Conservation (phyloP, 306 rosid genomes). For the Notholithocarpus densiflorus region DNA sequence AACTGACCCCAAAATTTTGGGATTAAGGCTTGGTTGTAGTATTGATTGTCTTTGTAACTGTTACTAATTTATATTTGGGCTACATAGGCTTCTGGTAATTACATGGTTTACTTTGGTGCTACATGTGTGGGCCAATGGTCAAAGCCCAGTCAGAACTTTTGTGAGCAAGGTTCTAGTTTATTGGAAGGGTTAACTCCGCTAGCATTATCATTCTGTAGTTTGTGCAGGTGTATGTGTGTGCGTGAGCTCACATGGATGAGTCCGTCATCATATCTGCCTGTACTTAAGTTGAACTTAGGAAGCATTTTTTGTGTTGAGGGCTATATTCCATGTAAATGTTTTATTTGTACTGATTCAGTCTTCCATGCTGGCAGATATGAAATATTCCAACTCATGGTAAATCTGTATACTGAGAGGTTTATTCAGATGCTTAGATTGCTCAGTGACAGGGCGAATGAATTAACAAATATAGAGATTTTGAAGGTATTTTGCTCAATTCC, state of each 20-base stretch:
- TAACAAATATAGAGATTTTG: conserved; percentile 89
- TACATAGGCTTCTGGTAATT: neutral
- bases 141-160: neutral
- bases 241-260: neutral
- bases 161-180: neutral
- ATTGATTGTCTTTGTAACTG: neutral
- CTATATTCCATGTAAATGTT: conserved; percentile 12
- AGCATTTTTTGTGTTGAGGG: neutral
- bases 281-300: conserved; percentile 6
- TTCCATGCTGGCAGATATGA: conserved; percentile 71
- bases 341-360: conserved; percentile 23
- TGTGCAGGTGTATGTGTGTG: too few species aligned
- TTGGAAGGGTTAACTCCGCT: neutral
- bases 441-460: conserved; percentile 81
- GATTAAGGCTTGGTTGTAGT: too few species aligned
- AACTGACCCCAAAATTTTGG: too few species aligned
- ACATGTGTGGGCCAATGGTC: neutral
- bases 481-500: conserved; percentile 55
- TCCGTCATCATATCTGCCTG: neutral
- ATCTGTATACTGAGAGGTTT: conserved; percentile 91
- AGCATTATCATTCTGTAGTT: neutral
- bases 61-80: neutral
- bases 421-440: conserved; percentile 96
- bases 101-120: neutral
- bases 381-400: conserved; percentile 95